Percentiles rank a stretch among this genome's conserved stretches.
These are phyloP conservation scores for Stagonosporopsis chrysanthemi DNA, from an alignment of 2,329 filamentous ascomycete species.

Conservation along the genomic window DNA sequence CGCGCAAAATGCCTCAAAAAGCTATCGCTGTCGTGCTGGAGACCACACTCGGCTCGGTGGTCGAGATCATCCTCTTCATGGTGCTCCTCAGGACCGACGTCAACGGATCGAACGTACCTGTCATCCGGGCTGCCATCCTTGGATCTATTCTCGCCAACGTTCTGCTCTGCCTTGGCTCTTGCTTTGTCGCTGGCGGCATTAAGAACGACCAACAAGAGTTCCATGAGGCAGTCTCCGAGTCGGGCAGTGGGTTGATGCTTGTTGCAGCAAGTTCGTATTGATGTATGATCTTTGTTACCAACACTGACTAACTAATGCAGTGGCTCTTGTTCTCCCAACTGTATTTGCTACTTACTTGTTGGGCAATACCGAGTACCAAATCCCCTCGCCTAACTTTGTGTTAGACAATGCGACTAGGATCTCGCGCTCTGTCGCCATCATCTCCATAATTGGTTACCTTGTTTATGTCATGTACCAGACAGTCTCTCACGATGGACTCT, in stretches of 20 bases:
- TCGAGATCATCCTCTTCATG: constrained; percentile 86
- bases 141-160: constrained; percentile 85
- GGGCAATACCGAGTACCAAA: constrained; percentile 39
- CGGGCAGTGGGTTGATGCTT: constrained; percentile 77
- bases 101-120: constrained; percentile 59
- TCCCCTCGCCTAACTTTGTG: constrained; percentile 64
- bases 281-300: too few relatives aligned
- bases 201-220: constrained; percentile 73
- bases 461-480: constrained; percentile 73
- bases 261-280: constrained; percentile 69
- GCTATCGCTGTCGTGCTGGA: constrained; percentile 70
- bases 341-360: constrained; percentile 60
- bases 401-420: constrained; percentile 66
- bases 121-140: constrained; percentile 83
- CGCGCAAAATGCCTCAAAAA: constrained; percentile 74
- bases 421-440: constrained; percentile 73
- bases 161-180: constrained; percentile 78
- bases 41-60: constrained; percentile 71
- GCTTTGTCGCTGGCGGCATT: constrained; percentile 80
- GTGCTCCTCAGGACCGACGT: constrained; percentile 67
- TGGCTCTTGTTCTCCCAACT: constrained; percentile 58
- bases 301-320: constrained; percentile 37
- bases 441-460: constrained; percentile 72
- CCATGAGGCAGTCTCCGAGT: constrained; percentile 78
- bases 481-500: constrained; percentile 78